Evolutionary conservation across 176 grass and related monocot species (phyloP), one percentile per base, ranked within the genome.

Genomic region (Melocanna baccifera): DNA sequence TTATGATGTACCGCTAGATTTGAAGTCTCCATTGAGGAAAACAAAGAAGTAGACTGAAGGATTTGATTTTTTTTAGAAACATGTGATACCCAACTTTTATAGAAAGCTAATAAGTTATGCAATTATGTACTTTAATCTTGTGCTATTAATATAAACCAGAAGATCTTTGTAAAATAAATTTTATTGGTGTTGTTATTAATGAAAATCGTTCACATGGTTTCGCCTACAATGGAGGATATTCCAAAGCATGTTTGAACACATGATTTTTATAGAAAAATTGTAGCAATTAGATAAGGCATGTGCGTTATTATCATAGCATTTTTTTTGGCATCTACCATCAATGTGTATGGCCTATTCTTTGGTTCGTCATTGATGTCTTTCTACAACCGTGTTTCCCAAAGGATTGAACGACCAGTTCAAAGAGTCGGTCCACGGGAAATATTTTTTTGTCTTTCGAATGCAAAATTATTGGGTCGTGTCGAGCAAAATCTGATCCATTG

Each of bases 331-430:
- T 65, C 62, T 42, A n/a, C 71, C 23, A 16, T 41, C 47, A 12
- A 52, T 63, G 61, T 9, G 2, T 32, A 39, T 72, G 53, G 39
- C 40, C 3, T 30, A 36, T 36, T 36, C 4, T 40, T 62, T 51
- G 20, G 41, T 61, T 58, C n/a, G 40, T 77, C n/a, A 30, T 19
- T 30, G 32, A 10, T 0, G 39, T 71, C 40, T 39, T 52, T 6
- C 7, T 3, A 18, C 77, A 84, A 18, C 53, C 81, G 36, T 88
- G 63, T 76, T 61, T 51, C 28, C 41, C 26, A 9, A 69, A 7
- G 19, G 62, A 51, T 32, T 20, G n/a, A 52, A 75, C 41, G 83
- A 90, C 83, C 30, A 0, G 71, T 86, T 90, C 88, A 90, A 66
- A 65, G 34, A 43, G 36, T 72, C 71, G 25, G 77, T 56, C 64